Base-by-base conservation (phyloP, 2,329 filamentous ascomycete genomes). In the Dactylellina parvicollis region DNA sequence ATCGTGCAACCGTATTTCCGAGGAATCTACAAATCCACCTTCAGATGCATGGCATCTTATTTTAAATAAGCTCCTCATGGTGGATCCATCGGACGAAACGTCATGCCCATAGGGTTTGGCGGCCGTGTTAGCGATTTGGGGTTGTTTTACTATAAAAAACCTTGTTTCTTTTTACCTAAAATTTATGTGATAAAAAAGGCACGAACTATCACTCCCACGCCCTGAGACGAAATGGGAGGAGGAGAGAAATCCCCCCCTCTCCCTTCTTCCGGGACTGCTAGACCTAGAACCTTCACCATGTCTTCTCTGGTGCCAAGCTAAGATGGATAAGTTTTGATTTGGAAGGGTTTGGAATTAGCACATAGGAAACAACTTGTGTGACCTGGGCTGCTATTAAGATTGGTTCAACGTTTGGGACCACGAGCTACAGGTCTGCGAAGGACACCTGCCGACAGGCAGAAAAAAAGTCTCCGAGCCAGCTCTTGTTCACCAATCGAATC, bases 151-250 rank as follows among this genome's bases (percentile, higher is more conserved):
- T 62, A 50, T 30, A 44, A 24, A 32, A 26, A 55, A 62, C 66
- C 66, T 62, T 55, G 66, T 62, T 70, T 62, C 46, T 47, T 72
- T 59, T 72, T 72, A 72, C 67, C 67, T 72, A 72, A 72, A 20
- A 46, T 40, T 72, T 72, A 72, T 32, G 59, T 55, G 52, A 72
- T 72, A 32, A 44, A 72, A 72, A 54, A 55, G 64, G 64, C 34
- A 69, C 64, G 30, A 38, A 10, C 22, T 10, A 12, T 9, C 24
- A 36, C 55, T 60, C 54, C 46, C 64, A 60, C 46, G 55, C 46
- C n/a, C 50, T 49, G n/a, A 9, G 18, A 18, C 20, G 38, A 18
- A 22, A 38, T 5, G 30, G 30, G 10, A 38, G 34, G 34, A 62
- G 52, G 38, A 38, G n/a, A n/a, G n/a, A n/a, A n/a, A n/a, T n/a